Evolutionary conservation across 2,329 filamentous ascomycete genomes (phyloP), one percentile per base, ranked within the genome.

Genomic region (Microsporum canis): DNA sequence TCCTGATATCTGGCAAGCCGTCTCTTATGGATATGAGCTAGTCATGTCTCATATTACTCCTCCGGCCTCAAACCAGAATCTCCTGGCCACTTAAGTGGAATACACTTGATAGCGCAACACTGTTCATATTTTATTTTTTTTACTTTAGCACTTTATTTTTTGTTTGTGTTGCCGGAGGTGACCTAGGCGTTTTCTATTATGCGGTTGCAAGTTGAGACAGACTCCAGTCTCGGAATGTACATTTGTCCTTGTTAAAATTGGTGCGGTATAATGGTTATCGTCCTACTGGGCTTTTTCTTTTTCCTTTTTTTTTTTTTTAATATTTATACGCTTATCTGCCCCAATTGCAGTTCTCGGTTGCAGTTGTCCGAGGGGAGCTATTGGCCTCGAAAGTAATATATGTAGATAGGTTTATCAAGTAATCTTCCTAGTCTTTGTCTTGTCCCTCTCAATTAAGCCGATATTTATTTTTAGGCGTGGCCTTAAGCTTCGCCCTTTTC

Each of bases 1-100:
- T 59, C 76, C 76, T 7, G 72, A 73, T 55, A 70, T 76, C 61
- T 75, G 74, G 72, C 69, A 73, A 66, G 71, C 68, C 51, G 65
- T 75, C 60, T 71, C 68, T 57, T 70, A 73, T 59, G 70, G 69
- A 43, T 73, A 72, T 67, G 69, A 75, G 61, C 73, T 73, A 65
- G 65, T 76, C 38, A 76, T 71, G 64, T 62, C 58, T 12, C 59
- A 63, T 33, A 59, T 57, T 39, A 43, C 17, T 12, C 6, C 51
- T 4, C 14, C 51, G 27, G 31, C 33, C 51, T 14, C 27, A 2
- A 55, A 55, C 31, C 51, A 4, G 12, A 55, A 55, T 23, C 29
- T 55, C n/a, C 4, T 55, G 8, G 51, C 51, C 12, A 55, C 51
- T 36, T 55, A 55, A 31, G 31, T n/a, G n/a, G 31, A 23, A 39